phyloP scores from a whole-genome alignment of 1,139 yeast genomes.

The Diutina catenulata region DNA sequence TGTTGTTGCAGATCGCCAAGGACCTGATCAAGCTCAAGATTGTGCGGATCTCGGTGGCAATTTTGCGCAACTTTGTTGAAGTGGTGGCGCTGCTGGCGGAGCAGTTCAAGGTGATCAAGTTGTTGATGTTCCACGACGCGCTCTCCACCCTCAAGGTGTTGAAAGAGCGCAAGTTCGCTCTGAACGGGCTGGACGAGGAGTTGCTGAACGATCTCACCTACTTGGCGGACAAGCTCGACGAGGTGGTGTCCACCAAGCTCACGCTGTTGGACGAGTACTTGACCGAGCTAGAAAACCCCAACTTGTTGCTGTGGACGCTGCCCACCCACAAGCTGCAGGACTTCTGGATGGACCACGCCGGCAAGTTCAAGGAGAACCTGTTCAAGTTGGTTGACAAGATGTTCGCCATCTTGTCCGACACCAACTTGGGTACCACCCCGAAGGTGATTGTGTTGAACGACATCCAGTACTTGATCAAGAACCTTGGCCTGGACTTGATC shows the following conservation, averaged over 20 bases:
- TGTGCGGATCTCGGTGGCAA: constrained; percentile 69
- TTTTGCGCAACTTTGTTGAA: constrained; percentile 48
- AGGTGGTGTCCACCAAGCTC: constrained; percentile 57
- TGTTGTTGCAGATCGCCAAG: constrained; percentile 38
- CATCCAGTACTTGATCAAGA: constrained; percentile 30
- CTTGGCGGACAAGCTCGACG: constrained; percentile 49
- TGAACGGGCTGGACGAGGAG: constrained; percentile 65
- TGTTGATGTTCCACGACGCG: constrained; percentile 70
- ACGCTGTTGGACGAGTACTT: constrained; percentile 90
- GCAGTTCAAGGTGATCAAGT: constrained; percentile 45
- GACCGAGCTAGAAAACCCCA: constrained; percentile 72
- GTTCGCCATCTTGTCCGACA: constrained; percentile 22
- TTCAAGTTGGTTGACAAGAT: constrained; percentile 58
- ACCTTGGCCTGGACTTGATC: constrained; percentile 51
- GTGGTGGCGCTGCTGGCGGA: constrained; percentile 19
- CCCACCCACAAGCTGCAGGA: constrained; percentile 86
- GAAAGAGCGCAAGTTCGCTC: constrained; percentile 79
- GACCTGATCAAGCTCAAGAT: constrained; percentile 87
- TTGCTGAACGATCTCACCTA: constrained; percentile 58
- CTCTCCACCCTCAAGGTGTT: constrained; percentile 56
- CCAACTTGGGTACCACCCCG: constrained; percentile 14
- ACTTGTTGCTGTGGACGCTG: constrained; percentile 68
- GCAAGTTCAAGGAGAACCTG: constrained; percentile 63
- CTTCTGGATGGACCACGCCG: constrained; percentile 81
- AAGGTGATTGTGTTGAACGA: constrained; percentile 43